Evolutionary conservation across 1,284 basidiomycete genomes (phyloP), one percentile per base, ranked within the genome.

Genomic region (Taiwanofungus camphoratus): DNA sequence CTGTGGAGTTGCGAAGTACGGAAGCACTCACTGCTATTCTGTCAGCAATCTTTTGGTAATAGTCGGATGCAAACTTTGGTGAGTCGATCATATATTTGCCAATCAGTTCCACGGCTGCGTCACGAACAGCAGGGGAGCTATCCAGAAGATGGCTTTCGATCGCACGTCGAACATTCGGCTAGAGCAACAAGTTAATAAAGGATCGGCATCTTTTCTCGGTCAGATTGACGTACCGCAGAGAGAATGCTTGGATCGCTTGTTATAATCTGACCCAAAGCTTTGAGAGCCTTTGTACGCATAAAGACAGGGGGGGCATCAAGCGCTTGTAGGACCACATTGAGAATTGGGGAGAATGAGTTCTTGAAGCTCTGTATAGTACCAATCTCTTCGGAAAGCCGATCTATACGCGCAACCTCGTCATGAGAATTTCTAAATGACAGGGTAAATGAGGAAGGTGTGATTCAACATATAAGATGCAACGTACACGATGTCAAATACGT

Each of bases 81-180:
- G 86, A 83, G 45, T 91, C 84, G 20, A 94, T 79, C 65, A 98
- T 83, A 58, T 97, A 96, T 65, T 92, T 95, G 21, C 95, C 93
- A 46, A 99, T 88, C 37, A 99, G 70, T 50, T 96, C 93, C 6
- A 99, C 88, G 4, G 95, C 92, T 4, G 92, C 90, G 62, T 99
- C 96, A 26, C 95, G 85, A 15, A 99, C 96, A 20, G 87, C 86
- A 1, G 94, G 84, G 0, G 94, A 97, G 44, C 77, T 84, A 57
- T 99, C 95, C 3, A 87, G 69, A 15, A 99, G 74, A 57, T 95
- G 88, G 18, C 79, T 81, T 63, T 96, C 92, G 50, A 99, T 92
- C 0, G 88, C 82, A 32, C 75, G 71, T 18, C 85, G 80, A 29
- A 93, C 89, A 52, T 79, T 84, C 2, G 74, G 56, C 87, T 91